Percentiles rank a stretch among this genome's conserved stretches.
phyloP scores from a whole-genome alignment of 176 grass and related monocot species.

The Aegilops bicornis region DNA sequence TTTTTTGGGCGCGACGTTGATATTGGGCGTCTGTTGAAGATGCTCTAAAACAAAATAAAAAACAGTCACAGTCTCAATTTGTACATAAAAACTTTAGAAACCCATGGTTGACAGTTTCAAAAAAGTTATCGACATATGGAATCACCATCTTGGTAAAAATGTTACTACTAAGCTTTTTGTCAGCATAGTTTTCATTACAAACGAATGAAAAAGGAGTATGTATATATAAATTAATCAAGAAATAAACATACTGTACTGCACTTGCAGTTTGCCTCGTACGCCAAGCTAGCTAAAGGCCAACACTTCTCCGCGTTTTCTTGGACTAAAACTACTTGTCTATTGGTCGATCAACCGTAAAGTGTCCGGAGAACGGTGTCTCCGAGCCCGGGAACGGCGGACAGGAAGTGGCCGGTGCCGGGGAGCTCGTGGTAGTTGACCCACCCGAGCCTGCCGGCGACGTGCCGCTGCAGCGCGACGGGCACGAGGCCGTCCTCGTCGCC shows the following conservation, averaged over 20 bases:
- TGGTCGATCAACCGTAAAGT: constrained; percentile 32
- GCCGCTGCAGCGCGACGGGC: constrained; percentile 56
- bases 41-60: neutral
- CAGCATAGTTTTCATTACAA: constrained; percentile 2
- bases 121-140: neutral
- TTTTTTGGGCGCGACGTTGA: no score
- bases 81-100: neutral
- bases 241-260: neutral
- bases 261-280: neutral
- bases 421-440: constrained; percentile 78
- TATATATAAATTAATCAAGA: neutral
- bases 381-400: constrained; percentile 44
- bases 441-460: constrained; percentile 39
- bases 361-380: constrained; percentile 63
- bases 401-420: constrained; percentile 53
- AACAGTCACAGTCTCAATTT: neutral
- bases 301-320: neutral
- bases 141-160: neutral
- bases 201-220: neutral
- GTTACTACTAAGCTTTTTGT: neutral
- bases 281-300: neutral
- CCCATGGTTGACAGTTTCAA: neutral
- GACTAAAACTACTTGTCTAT: neutral
- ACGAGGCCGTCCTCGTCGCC: constrained; percentile 79
- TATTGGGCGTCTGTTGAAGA: no score